A percentile compares a stretch with the other conserved stretches of the same genome.
These are phyloP conservation scores for Trichosporon sp. DNA, from an alignment of 1,284 basidiomycete genomes.

Conservation along the genomic window DNA sequence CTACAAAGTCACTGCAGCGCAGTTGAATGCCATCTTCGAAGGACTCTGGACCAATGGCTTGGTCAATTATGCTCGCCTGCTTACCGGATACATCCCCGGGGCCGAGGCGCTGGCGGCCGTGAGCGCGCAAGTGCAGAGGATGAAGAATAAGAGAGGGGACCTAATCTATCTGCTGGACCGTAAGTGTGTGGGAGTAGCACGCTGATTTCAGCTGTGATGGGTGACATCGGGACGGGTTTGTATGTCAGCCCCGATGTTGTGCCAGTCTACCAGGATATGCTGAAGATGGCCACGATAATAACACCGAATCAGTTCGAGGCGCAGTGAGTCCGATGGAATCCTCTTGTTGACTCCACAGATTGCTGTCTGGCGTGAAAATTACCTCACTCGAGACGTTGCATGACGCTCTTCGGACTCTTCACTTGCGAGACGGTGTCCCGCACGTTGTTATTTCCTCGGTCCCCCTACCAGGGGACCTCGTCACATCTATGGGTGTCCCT, in stretches of 20 bases:
- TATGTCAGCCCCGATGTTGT: slow-evolving; percentile 89
- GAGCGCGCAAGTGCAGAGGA: slow-evolving; percentile 63
- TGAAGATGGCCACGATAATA: slow-evolving; percentile 82
- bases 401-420: slow-evolving; percentile 71
- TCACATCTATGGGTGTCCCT: slow-evolving; percentile 46
- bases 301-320: slow-evolving; percentile 99
- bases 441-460: slow-evolving; percentile 93
- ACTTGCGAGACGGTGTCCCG: slow-evolving; percentile 71
- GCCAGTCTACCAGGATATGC: slow-evolving; percentile 79
- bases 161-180: slow-evolving; percentile 88
- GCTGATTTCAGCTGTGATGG: slow-evolving; percentile 70
- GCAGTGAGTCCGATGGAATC: slow-evolving; percentile 63
- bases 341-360: slow-evolving; percentile 58
- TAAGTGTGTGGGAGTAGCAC: slow-evolving; percentile 57
- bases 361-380: slow-evolving; percentile 72
- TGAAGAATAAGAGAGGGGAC: slow-evolving; percentile 57
- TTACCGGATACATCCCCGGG: slow-evolving; percentile 89
- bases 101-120: slow-evolving; percentile 76
- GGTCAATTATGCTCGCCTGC: slow-evolving; percentile 65
- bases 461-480: slow-evolving; percentile 50
- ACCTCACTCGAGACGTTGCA: slow-evolving; percentile 68
- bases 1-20: slow-evolving; percentile 68
- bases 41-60: slow-evolving; percentile 70
- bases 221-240: slow-evolving; percentile 75
- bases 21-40: slow-evolving; percentile 69